Conservation (phyloP, 805 yeast genomes). For the Nakazawaea peltata region DNA sequence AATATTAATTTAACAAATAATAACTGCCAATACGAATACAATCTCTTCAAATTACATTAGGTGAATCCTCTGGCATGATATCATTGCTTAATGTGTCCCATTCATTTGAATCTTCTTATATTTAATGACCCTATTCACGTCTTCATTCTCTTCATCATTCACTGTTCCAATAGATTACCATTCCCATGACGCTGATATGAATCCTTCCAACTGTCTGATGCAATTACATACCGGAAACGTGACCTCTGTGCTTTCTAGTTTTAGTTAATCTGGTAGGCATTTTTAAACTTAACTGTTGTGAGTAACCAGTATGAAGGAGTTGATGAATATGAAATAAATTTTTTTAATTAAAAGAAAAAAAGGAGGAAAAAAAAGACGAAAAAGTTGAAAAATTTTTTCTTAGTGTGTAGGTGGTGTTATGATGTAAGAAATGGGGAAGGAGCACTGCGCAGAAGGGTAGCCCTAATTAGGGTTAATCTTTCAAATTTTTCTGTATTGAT, state of each 20-base stretch:
- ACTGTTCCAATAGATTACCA: background rate
- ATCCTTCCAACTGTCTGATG: background rate
- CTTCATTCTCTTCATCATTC: background rate
- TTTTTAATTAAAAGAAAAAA: conserved; percentile 1
- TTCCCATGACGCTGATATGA: background rate
- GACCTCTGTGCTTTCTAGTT: conserved; percentile 99
- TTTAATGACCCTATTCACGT: too few species aligned
- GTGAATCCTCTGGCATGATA: too few species aligned
- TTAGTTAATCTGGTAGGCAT: conserved; percentile 99
- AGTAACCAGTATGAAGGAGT: too few species aligned
- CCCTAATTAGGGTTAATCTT: too few species aligned
- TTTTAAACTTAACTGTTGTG: conserved; percentile 18
- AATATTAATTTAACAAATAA: too few species aligned
- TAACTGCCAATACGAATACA: too few species aligned
- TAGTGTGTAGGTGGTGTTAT: background rate
- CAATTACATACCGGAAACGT: conserved; percentile 93
- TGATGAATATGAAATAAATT: background rate
- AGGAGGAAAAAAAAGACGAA: conserved; percentile 1
- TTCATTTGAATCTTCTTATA: background rate
- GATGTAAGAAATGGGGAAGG: too few species aligned
- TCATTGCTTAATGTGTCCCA: too few species aligned
- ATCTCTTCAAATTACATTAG: too few species aligned
- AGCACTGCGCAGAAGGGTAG: too few species aligned
- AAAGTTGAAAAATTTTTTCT: background rate
- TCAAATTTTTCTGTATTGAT: too few species aligned